Percentiles rank a stretch among this genome's conserved stretches.
These are phyloP conservation scores for Lophium mytilinum DNA, from an alignment of 495 filamentous ascomycete species.

Conservation along the genomic window DNA sequence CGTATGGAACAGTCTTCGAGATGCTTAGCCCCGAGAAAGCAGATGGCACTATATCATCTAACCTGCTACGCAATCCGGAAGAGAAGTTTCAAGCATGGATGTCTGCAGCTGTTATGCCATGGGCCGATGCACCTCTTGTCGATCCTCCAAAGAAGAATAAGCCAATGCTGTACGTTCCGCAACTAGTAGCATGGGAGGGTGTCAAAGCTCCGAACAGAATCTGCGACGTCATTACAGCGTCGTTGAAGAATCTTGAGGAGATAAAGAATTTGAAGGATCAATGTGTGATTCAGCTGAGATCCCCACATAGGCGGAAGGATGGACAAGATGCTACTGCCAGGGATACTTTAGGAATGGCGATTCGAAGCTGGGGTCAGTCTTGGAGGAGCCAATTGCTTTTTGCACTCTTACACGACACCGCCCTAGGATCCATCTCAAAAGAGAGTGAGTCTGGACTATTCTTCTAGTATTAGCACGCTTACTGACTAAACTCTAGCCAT, in stretches of 20 bases:
- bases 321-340: constrained; percentile 33
- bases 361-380: constrained; percentile 62
- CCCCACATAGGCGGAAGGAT: constrained; percentile 11
- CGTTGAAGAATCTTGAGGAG: constrained; percentile 48
- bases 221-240: constrained; percentile 53
- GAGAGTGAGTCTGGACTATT: constrained; percentile 18
- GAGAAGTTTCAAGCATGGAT: constrained; percentile 67
- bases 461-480: too few relatives aligned
- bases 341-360: constrained; percentile 60
- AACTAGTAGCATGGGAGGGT: constrained; percentile 60
- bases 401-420: constrained; percentile 56
- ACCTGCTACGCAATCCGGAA: constrained; percentile 51
- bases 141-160: constrained; percentile 37
- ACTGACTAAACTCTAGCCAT: constrained; percentile 33
- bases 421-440: constrained; percentile 11
- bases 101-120: constrained; percentile 66
- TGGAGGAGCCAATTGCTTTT: constrained; percentile 73
- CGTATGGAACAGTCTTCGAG: constrained; percentile 42
- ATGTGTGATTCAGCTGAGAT: constrained; percentile 28
- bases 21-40: constrained; percentile 12
- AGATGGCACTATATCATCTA: constrained; percentile 42
- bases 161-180: constrained; percentile 40
- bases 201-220: constrained; percentile 71
- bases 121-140: constrained; percentile 50
- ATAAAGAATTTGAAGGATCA: constrained; percentile 53